Base-by-base conservation (phyloP, 371 early-diverging fungal genomes). In the Apophysomyces trapeziformis region DNA sequence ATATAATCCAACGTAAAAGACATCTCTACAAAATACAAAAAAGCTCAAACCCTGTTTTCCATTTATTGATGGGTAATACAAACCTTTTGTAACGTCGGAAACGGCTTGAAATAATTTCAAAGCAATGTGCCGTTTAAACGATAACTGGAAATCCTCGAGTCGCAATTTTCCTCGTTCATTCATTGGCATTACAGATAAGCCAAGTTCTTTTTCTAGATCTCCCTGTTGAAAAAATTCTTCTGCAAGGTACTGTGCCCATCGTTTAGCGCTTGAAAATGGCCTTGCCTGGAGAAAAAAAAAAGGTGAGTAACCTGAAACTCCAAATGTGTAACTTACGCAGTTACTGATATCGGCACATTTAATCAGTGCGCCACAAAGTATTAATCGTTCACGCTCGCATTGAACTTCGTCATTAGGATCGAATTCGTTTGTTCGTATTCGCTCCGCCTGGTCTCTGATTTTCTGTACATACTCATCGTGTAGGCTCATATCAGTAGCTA, bases 321-420 rank as follows among this genome's bases (percentile, higher is more conserved):
- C 44, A 5, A 13, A 26, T 26, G 32, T 26, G 32, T 26, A 11
- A 77, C 86, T 69, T 84, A 85, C 87, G 44, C 86, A 86, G 61
- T 95, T 95, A 64, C 91, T 87, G 56, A 95, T 91, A 67, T 95
- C 95, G 7, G 94, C 91, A 78, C 93, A 93, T 77, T 95, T 95
- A 71, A 95, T 91, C 12, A 95, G 67, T 8, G 89, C 88, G 14
- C 88, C 87, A 35, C 89, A 88, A 16, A 94, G 70, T 4, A 81
- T 47, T 18, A 81, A 57, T 12, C 77, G 74, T 41, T 84, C 79
- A 36, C 64, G 70, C 36, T 78, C 78, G 21, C 65, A 61, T 0
- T 45, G 62, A 0, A 18, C 21, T 36, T 68, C 60, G 59, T 79
- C 67, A 2, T 38, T 26, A 8, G 75, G 60, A 63, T 80, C 68